Percentiles rank a stretch among this genome's conserved stretches.
These are phyloP conservation scores for Suillus luteus DNA, from an alignment of 768 basidiomycete species.

Conservation along the genomic window DNA sequence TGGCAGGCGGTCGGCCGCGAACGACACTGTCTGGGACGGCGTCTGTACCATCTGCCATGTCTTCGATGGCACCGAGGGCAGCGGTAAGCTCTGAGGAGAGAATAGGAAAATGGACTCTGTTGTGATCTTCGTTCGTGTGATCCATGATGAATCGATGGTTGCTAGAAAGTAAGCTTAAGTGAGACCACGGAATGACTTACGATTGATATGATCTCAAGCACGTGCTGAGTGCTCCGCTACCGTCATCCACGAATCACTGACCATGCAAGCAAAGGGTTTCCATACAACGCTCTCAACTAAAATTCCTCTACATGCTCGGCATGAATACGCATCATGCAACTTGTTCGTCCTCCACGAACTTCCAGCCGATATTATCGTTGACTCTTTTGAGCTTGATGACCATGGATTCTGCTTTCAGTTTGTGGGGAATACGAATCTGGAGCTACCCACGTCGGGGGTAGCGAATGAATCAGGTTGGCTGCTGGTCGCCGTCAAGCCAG, in stretches of 20 bases:
- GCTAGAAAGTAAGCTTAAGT: not conserved
- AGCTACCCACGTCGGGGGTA: conserved; percentile 44
- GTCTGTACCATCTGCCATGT: conserved; percentile 25
- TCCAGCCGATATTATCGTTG: conserved; percentile 43
- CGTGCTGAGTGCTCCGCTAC: not conserved
- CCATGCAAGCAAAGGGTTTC: conserved; percentile 29
- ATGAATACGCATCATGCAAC: conserved; percentile 23
- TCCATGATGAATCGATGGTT: not conserved
- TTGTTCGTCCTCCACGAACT: conserved; percentile 39
- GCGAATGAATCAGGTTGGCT: conserved; percentile 24
- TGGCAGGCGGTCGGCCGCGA: conserved; percentile 45
- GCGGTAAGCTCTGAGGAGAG: conserved; percentile 14
- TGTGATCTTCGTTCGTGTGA: conserved; percentile 21
- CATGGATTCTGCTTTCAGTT: conserved; percentile 36
- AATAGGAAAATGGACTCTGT: conserved; percentile 18
- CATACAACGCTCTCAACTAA: conserved; percentile 33
- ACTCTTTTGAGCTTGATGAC: conserved; percentile 44
- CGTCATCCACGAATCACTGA: conserved; percentile 10
- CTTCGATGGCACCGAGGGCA: conserved; percentile 25
- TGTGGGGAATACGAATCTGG: conserved; percentile 42
- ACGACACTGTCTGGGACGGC: conserved; percentile 18
- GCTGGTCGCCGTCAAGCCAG: conserved; percentile 32
- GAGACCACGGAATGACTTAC: not conserved
- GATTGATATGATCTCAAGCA: not conserved
- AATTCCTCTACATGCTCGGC: conserved; percentile 15